Base-by-base conservation (phyloP, 371 early-diverging fungal species). In the Mucor racemosus region DNA sequence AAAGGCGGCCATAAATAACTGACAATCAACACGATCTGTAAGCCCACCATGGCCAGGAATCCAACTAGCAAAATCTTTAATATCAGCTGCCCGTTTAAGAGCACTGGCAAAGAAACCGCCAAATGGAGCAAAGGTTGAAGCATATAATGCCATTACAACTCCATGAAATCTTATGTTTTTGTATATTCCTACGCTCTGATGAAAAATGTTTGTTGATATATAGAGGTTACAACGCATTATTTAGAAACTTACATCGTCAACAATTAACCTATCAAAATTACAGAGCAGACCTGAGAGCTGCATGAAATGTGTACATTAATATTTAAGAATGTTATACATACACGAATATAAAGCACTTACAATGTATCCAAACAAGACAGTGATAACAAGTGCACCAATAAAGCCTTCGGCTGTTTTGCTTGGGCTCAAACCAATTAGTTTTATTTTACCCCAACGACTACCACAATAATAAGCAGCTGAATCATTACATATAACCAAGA, bases 11-110 rank as follows among this genome's bases (percentile, higher is more conserved):
- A 78, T 73, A 26, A 78, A 64, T 14, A 78, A 53, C 8, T 78
- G 78, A 46, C 78, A 73, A 53, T 78, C 78, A 10, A 71, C 67
- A 31, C 78, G 61, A 46, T 78, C 78, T 8, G 65, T 62, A 17
- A 78, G 31, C 0, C 78, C 78, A 4, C 78, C 78, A 63, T 78
- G 78, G 0, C 74, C 78, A 15, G 76, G 76, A 21, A 78, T 68
- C n/a, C 57, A 53, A 4, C 36, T 10, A 13, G 53, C 76, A 73
- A 78, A 78, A 50, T 78, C 78, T 34, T 78, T 78, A 35, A 73
- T 13, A 11, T 57, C 31, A 8, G 50, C 26, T 17, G 76, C 71
- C 39, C 78, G 42, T 46, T 78, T 78, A 9, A 76, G n/a, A 5
- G 74, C 71, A 19, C 78, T 78, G 4, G 75, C 69, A 31, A 78